Conservation (phyloP, 768 basidiomycete species). For the Pisolithus marmoratus region DNA sequence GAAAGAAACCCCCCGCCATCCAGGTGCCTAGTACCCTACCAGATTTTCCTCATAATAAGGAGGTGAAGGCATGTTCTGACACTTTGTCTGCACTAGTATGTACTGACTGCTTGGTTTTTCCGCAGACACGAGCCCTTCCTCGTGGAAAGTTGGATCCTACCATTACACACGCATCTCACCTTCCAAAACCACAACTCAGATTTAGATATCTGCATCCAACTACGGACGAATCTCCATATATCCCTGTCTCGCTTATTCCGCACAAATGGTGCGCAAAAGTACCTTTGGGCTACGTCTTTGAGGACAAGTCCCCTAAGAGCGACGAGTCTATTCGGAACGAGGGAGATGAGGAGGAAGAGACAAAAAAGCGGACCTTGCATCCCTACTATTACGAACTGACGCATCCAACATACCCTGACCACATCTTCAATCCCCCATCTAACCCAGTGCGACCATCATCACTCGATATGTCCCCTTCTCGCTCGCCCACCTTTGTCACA, state of each 20-base stretch:
- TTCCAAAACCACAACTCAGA: slow-evolving; percentile 75
- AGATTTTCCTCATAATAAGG: slow-evolving; percentile 10
- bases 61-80: slow-evolving; percentile 28
- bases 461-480: slow-evolving; percentile 36
- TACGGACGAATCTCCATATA: slow-evolving; percentile 51
- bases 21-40: slow-evolving; percentile 41
- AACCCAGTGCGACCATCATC: slow-evolving; percentile 49
- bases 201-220: slow-evolving; percentile 65
- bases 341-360: slow-evolving; percentile 15
- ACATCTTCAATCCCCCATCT: slow-evolving; percentile 50
- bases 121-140: slow-evolving; percentile 26
- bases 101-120: slow-evolving; percentile 7
- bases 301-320: slow-evolving; percentile 18
- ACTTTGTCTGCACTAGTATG: background rate
- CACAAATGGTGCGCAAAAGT: slow-evolving; percentile 83
- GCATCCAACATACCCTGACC: slow-evolving; percentile 62
- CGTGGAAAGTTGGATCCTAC: slow-evolving; percentile 50
- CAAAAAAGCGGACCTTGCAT: slow-evolving; percentile 38
- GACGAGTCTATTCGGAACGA: slow-evolving; percentile 7
- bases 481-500: slow-evolving; percentile 65
- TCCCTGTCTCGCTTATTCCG: slow-evolving; percentile 47
- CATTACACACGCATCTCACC: slow-evolving; percentile 66
- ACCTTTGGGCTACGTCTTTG: slow-evolving; percentile 63
- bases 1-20: slow-evolving; percentile 62
- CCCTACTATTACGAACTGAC: slow-evolving; percentile 86